Evolutionary conservation across 1,139 yeast species (phyloP), one percentile per base, ranked within the genome.

Genomic region (Hyphopichia buzzinii): DNA sequence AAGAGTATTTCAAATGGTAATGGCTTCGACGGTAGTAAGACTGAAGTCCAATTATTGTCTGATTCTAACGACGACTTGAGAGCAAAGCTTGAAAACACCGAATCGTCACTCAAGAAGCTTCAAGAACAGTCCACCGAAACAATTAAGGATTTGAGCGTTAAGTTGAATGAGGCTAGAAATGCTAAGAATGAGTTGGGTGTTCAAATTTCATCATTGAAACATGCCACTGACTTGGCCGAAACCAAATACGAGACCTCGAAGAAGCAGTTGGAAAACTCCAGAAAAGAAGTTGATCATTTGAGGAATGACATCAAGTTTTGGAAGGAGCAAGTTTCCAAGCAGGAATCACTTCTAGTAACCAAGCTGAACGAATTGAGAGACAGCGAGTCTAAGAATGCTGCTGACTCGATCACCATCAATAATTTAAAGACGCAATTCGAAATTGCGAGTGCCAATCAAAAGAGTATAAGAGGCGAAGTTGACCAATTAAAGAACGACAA

Each of bases 341-440:
- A 84, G 53, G 81, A 77, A 33, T 62, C 57, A 14, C 50, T 80
- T 26, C 59, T 77, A 3, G 72, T 74, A 35, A 73, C 75, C 35
- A 90, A 84, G 42, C 45, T 67, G 8, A 75, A 74, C 41, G 75
- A 81, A 19, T 75, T 81, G 40, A 69, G 76, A 33, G 77, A 79
- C 23, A 62, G 76, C 7, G 86, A 81, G 41, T 76, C 78, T 14
- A 55, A 74, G 25, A 47, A 78, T 2, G 64, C 74, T 12, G 60
- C 74, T 19, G 69, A 66, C 23, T 69, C 70, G 27, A 60, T 74
- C 10, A 74, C 75, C 29, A 46, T 77, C 10, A 67, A 69, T 15
- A 77, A 74, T 38, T 59, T 81, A 35, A 62, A 66, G 41, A 76
- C 82, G 1, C 92, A 85, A 47, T 75, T 72, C 41, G 61, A 67